A percentile compares a stretch with the other conserved stretches of the same genome.
Conservation (phyloP, 1,139 yeast genomes). For the Casaregolazyma suthepensis region DNA sequence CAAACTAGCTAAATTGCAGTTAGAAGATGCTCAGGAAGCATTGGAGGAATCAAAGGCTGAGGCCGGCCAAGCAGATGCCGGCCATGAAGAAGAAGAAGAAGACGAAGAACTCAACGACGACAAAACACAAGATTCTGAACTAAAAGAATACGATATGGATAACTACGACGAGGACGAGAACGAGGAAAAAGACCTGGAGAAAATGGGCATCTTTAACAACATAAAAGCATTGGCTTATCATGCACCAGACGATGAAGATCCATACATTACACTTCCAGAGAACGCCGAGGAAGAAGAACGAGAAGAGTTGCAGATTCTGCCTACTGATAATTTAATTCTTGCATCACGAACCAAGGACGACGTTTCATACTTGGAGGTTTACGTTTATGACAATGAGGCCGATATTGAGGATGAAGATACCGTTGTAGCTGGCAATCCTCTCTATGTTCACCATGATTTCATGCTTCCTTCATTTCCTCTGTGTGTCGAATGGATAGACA, state of each 20-base stretch:
- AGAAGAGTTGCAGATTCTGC: constrained; percentile 77
- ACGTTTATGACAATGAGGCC: constrained; percentile 75
- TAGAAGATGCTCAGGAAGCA: constrained; percentile 66
- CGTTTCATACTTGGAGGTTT: constrained; percentile 83
- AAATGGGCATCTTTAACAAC: constrained; percentile 36
- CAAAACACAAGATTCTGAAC: constrained; percentile 48
- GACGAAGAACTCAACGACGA: constrained; percentile 21
- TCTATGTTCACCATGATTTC: constrained; percentile 93
- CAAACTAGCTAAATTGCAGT: constrained; percentile 75
- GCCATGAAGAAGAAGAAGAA: constrained; percentile 23
- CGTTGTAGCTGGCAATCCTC: constrained; percentile 49
- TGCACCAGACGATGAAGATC: constrained; percentile 60
- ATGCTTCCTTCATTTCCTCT: constrained; percentile 97
- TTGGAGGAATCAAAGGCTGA: constrained; percentile 39
- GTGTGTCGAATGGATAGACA: constrained; percentile 93
- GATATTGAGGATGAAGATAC: constrained; percentile 68
- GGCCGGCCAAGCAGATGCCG: constrained; percentile 31
- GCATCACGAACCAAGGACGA: constrained; percentile 97
- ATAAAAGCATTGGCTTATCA: constrained; percentile 45
- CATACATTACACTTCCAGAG: constrained; percentile 61
- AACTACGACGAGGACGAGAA: constrained; percentile 74
- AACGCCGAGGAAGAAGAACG: constrained; percentile 63
- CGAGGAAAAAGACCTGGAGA: constrained; percentile 38
- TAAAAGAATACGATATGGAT: constrained; percentile 82
- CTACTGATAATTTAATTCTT: constrained; percentile 82